Percentiles rank a stretch among this genome's conserved stretches.
phyloP scores from a whole-genome alignment of 2,329 filamentous ascomycete species.

The Gremmenia infestans region DNA sequence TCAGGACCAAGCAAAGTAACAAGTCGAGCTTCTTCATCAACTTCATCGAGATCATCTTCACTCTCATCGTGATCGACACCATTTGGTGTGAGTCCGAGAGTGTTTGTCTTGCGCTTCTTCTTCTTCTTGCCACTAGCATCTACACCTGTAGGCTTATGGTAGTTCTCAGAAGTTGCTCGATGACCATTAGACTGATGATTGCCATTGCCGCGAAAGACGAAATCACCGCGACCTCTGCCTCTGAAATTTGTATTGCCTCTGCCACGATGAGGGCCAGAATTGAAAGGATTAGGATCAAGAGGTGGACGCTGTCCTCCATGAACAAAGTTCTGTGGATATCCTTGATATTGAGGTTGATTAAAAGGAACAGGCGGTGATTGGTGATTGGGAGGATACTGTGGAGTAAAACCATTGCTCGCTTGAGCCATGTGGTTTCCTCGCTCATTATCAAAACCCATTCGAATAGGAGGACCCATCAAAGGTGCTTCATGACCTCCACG shows the following conservation, averaged over 20 bases:
- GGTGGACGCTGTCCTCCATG: constrained; percentile 30
- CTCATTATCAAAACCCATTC: constrained; percentile 49
- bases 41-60: constrained; percentile 58
- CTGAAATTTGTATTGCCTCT: constrained; percentile 37
- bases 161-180: constrained; percentile 27
- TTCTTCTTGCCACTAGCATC: constrained; percentile 45
- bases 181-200: constrained; percentile 26
- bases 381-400: constrained; percentile 32
- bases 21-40: constrained; percentile 53
- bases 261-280: constrained; percentile 34
- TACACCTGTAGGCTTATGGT: constrained; percentile 48
- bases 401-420: constrained; percentile 40
- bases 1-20: constrained; percentile 33
- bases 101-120: constrained; percentile 69
- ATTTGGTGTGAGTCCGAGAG: constrained; percentile 62
- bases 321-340: constrained; percentile 35
- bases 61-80: constrained; percentile 48
- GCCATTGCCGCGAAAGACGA: constrained; percentile 36
- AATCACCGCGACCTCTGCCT: constrained; percentile 34
- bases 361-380: constrained; percentile 29
- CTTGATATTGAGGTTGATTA: constrained; percentile 33
- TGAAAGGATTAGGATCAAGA: constrained; percentile 33
- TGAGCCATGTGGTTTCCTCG: constrained; percentile 38
- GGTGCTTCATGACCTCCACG: constrained; percentile 40
- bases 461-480: constrained; percentile 51